phyloP scores from a whole-genome alignment of 495 filamentous ascomycete species.

The Talaromyces ruber region DNA sequence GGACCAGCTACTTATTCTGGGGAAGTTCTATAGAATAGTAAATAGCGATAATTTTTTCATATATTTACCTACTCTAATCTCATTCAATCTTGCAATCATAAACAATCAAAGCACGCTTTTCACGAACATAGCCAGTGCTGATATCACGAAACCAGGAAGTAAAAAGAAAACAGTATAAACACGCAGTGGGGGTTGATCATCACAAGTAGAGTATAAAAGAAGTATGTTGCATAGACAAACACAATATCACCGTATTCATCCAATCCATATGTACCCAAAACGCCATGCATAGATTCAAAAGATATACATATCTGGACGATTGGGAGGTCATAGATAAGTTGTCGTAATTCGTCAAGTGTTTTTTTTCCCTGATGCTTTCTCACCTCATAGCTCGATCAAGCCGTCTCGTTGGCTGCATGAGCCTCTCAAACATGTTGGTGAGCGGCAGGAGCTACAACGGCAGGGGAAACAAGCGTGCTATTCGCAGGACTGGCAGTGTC shows the following conservation, averaged over 20 bases:
- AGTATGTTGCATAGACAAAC: not conserved
- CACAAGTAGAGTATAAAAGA: not conserved
- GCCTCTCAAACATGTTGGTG: not conserved
- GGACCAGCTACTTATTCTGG: too few relatives aligned
- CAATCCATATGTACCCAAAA: not conserved
- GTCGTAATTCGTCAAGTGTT: not conserved
- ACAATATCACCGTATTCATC: not conserved
- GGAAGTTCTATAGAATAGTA: too few relatives aligned
- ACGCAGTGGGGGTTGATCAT: not conserved
- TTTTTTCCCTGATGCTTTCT: slow-evolving; percentile 4
- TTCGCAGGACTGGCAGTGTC: slow-evolving; percentile 27
- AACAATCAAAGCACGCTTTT: not conserved
- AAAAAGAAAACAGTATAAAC: not conserved
- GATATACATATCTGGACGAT: not conserved
- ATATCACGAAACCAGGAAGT: not conserved
- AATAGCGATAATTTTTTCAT: not conserved
- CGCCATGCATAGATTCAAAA: not conserved
- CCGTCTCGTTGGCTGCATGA: not conserved
- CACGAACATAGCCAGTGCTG: not conserved
- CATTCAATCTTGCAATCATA: not conserved
- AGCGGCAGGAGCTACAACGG: not conserved
- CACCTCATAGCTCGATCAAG: slow-evolving; percentile 20
- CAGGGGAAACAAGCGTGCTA: slow-evolving; percentile 22
- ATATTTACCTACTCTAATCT: not conserved
- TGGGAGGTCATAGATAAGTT: not conserved